A percentile compares a stretch with the other conserved stretches of the same genome.
These are phyloP conservation scores for Annulohypoxylon truncatum DNA, from an alignment of 2,329 filamentous ascomycete genomes.

Conservation along the genomic window DNA sequence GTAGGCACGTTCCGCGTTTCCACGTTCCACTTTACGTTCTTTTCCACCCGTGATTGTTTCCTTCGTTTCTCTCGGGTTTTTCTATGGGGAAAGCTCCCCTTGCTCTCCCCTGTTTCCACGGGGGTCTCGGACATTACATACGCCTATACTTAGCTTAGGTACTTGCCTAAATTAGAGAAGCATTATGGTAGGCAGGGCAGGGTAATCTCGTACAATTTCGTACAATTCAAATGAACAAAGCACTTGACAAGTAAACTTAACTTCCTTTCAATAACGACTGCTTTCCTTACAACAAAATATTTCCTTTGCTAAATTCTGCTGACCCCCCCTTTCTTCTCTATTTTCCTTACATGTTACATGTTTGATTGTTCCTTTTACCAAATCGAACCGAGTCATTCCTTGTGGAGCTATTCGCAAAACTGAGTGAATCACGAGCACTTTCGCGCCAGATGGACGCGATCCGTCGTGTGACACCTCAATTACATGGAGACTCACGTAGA, in stretches of 20 bases:
- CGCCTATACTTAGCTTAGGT: constrained; percentile 19
- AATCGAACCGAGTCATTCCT: neutral
- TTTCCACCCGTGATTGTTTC: neutral
- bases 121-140: constrained; percentile 41
- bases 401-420: constrained; percentile 9
- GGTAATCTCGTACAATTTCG: constrained; percentile 33
- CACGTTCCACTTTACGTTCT: neutral
- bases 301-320: constrained; percentile 9
- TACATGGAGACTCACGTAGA: constrained; percentile 52
- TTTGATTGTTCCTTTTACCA: constrained; percentile 5
- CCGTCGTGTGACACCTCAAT: constrained; percentile 45
- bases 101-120: constrained; percentile 10
- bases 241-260: constrained; percentile 18
- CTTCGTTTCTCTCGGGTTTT: constrained; percentile 3
- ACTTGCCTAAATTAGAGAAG: constrained; percentile 29
- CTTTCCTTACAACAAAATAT: constrained; percentile 11
- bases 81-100: constrained; percentile 33
- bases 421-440: constrained; percentile 26
- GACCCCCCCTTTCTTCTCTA: constrained; percentile 10
- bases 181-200: constrained; percentile 24
- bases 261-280: constrained; percentile 20
- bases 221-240: constrained; percentile 42
- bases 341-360: constrained; percentile 22
- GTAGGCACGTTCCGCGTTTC: neutral
- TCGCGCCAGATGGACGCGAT: constrained; percentile 49